A percentile compares a stretch with the other conserved stretches of the same genome.
phyloP scores from a whole-genome alignment of 208 protist species.

The Trypanosoma congolense region DNA sequence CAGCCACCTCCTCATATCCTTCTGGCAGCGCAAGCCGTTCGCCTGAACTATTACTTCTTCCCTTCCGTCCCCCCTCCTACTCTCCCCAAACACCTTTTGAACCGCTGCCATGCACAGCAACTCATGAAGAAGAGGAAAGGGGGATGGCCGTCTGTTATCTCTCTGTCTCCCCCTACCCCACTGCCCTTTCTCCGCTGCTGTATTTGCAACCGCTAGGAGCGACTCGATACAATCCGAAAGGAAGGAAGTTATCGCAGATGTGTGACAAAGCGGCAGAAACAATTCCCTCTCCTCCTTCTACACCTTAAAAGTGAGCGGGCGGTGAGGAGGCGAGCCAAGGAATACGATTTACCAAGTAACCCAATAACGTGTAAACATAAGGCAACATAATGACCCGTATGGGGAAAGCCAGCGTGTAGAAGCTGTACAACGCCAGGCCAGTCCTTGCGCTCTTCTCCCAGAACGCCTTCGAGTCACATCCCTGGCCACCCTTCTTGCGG shows the following conservation, averaged over 20 bases:
- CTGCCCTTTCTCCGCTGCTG: no score
- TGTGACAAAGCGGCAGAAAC: not conserved
- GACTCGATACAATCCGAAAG: no score
- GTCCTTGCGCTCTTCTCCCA: conserved; percentile 69
- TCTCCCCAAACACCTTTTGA: no score
- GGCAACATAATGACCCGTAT: conserved; percentile 71
- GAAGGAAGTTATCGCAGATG: not conserved
- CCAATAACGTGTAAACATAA: conserved; percentile 59
- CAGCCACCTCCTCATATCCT: no score
- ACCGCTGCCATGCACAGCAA: no score
- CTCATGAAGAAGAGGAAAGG: no score
- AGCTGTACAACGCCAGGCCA: conserved; percentile 44
- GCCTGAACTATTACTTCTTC: no score
- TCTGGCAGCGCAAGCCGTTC: no score
- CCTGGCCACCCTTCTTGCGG: conserved; percentile 10
- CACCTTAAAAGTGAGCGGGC: conserved; percentile 15
- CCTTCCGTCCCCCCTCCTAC: no score
- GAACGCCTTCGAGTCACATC: conserved; percentile 46
- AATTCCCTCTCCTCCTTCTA: not conserved
- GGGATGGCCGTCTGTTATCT: no score
- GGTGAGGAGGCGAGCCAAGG: conserved; percentile 52
- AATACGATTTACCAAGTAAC: conserved; percentile 50
- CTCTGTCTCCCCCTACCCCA: no score
- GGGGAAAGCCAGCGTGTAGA: conserved; percentile 77
- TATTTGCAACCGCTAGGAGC: no score